Base-by-base conservation (phyloP, 768 basidiomycete species). In the Roridomyces roridus region DNA sequence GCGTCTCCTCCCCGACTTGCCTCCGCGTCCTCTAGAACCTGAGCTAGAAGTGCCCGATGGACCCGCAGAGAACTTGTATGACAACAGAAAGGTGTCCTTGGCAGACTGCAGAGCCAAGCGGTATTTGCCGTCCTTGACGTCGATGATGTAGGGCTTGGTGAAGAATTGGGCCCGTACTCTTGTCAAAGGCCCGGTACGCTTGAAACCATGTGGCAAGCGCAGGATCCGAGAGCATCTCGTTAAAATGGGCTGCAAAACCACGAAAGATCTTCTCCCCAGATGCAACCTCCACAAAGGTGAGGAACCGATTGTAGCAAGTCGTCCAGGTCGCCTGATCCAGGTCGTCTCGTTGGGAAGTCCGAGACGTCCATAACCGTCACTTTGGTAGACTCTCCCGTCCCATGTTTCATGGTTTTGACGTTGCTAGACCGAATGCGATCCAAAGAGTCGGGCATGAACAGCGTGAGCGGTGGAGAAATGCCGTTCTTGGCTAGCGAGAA, bases 401-500 rank as follows among this genome's bases (percentile, higher is more conserved):
- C 39, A 26, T 55, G 54, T 25, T 55, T 55, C 7, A 47, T 45
- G 1, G 46, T 48, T 14, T 55, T 47, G 21, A 43, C 34, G 17
- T 55, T 55, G 29, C 54, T 48, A 8, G 54, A 48, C 12, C 54
- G 46, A 17, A 55, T 55, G 1, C 40, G 54, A 8, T 17, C 46
- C 20, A 55, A n/a, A 6, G 54, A 55, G 10, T 28, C 29, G 3
- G 46, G 54, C 0, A 55, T 28, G 24, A 55, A 55, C 0, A 55
- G 10, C 8, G 54, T 47, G 29, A 55, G 28, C 0, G 46, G 46
- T 4, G 53, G 45, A 3, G 53, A 55, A 18, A 55, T 46, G 2
- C 46, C 46, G 29, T 55, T 55, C 46, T 55, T 55, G 17, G 54
- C 54, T 20, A 55, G n/a, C n/a, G 41, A 55, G 26, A 43, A 47